phyloP scores from a whole-genome alignment of 1,139 yeast species.

The Magnusiomyces paraingens region DNA sequence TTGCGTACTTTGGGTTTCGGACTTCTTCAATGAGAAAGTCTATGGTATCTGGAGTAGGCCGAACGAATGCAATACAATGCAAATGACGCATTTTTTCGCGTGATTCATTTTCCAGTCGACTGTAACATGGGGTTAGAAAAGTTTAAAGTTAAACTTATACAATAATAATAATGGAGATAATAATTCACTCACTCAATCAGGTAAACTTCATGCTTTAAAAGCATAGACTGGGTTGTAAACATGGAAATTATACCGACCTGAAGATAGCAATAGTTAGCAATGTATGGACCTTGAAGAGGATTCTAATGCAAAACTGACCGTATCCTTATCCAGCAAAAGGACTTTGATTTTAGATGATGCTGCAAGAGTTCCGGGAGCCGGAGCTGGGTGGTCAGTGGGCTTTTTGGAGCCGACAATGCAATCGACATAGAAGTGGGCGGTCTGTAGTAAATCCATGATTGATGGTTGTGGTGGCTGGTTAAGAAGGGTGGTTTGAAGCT shows the following conservation, averaged over 20 bases:
- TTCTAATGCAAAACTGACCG: slow-evolving; percentile 34
- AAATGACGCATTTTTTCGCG: slow-evolving; percentile 77
- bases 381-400: slow-evolving; percentile 18
- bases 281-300: not conserved
- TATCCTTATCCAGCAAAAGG: slow-evolving; percentile 66
- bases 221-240: slow-evolving; percentile 79
- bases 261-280: too few species aligned
- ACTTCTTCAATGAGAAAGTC: slow-evolving; percentile 58
- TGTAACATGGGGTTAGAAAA: slow-evolving; percentile 6
- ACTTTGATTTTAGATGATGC: slow-evolving; percentile 54
- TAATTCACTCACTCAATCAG: slow-evolving; percentile 48
- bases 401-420: slow-evolving; percentile 37
- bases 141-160: not conserved
- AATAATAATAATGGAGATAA: not conserved
- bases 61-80: slow-evolving; percentile 71
- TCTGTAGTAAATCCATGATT: slow-evolving; percentile 47
- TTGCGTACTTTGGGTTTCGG: slow-evolving; percentile 67
- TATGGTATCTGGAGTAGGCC: slow-evolving; percentile 65
- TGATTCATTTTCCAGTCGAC: slow-evolving; percentile 50
- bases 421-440: slow-evolving; percentile 45
- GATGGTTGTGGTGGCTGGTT: not conserved
- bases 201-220: slow-evolving; percentile 74
- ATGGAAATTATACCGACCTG: slow-evolving; percentile 71
- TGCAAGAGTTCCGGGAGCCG: slow-evolving; percentile 27
- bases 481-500: not conserved